Evolutionary conservation across 371 early-diverging fungal species (phyloP), one percentile per base, ranked within the genome.

Genomic region (Saksenaea oblongispora): DNA sequence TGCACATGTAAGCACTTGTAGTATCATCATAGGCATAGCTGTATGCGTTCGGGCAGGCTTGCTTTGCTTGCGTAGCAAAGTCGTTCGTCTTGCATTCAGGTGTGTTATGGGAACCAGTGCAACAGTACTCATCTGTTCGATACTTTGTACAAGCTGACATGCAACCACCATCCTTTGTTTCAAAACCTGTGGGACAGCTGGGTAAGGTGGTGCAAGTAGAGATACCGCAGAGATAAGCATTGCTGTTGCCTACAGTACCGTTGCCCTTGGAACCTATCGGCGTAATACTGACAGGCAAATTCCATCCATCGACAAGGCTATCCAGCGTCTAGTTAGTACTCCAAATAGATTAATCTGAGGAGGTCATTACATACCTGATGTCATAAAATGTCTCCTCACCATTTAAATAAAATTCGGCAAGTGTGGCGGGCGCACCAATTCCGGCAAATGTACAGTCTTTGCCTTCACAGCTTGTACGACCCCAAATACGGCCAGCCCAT

Each of bases 21-120:
- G 66, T 62, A 64, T 84, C 84, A 61, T 84, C 84, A 55, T 78
- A 82, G 22, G 80, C 79, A 69, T 73, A 84, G 56, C 77, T 71
- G 65, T 79, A 79, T 9, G 72, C 62, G 47, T 73, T 64, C 44
- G 79, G 79, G 36, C 79, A 79, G 3, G 61, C 66, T 13, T 56
- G 14, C 44, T 75, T 74, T 41, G 75, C 58, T 13, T 47, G 24
- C 18, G 62, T 59, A 9, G 79, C 71, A 57, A 66, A 79, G 22
- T 62, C 51, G 53, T 72, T 70, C 2, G 71, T 54, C 7, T 56
- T 61, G 59, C 79, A 79, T 1, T 64, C 67, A 1, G 56, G 59
- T 18, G 68, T 47, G 37, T 47, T 63, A 41, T 58, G 63, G 22
- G 28, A 41, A 4, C 76, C 79, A 10, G 74, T 74, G 51, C 79